Evolutionary conservation across 768 basidiomycete species (phyloP).

Genomic region (Suillus spraguei): DNA sequence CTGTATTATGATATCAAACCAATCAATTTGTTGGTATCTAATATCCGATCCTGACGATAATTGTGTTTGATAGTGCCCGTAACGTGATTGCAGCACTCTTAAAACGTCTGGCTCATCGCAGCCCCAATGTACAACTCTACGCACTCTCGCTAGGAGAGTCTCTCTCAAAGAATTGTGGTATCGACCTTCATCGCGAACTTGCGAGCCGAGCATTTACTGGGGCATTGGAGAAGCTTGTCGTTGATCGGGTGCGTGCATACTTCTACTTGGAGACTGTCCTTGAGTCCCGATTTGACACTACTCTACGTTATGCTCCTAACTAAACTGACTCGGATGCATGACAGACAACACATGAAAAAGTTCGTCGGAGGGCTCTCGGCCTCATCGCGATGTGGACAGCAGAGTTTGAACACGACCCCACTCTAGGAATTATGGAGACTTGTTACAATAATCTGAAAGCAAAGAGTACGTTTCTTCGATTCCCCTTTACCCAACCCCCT

Average conservation of each 20-base stretch:
- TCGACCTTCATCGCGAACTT: slow-evolving; percentile 82
- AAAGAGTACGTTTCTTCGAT: slow-evolving; percentile 59
- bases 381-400: slow-evolving; percentile 83
- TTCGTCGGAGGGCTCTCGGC: slow-evolving; percentile 70
- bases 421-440: slow-evolving; percentile 89
- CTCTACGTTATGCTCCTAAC: background rate
- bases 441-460: slow-evolving; percentile 79
- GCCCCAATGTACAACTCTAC: slow-evolving; percentile 96
- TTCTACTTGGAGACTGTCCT: background rate
- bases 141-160: slow-evolving; percentile 87
- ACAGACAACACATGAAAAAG: slow-evolving; percentile 90
- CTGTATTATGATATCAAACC: slow-evolving; percentile 9
- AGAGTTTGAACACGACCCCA: slow-evolving; percentile 79
- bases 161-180: slow-evolving; percentile 88
- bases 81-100: slow-evolving; percentile 82
- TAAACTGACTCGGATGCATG: slow-evolving; percentile 18
- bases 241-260: slow-evolving; percentile 70
- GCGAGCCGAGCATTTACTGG: slow-evolving; percentile 90
- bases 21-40: background rate
- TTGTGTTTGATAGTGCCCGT: slow-evolving; percentile 63
- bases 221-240: slow-evolving; percentile 82
- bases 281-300: background rate
- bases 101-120: slow-evolving; percentile 91
- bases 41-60: slow-evolving; percentile 20
- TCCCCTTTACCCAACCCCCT: slow-evolving; percentile 2